Evolutionary conservation across 1,284 basidiomycete species (phyloP).

Genomic region (Schizophyllum commune): DNA sequence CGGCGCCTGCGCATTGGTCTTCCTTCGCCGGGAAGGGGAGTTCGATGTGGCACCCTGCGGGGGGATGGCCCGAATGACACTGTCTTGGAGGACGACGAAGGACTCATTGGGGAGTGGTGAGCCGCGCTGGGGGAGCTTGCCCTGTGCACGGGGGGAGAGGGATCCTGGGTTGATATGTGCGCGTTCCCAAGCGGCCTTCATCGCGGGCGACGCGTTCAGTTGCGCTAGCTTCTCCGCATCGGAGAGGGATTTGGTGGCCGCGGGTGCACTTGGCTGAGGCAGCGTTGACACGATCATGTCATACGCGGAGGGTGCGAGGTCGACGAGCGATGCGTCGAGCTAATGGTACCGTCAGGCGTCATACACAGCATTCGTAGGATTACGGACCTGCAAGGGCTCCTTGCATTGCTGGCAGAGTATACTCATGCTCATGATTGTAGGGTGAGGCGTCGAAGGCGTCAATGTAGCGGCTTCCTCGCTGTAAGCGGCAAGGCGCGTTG

Average conservation of each 20-base stretch:
- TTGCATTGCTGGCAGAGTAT: constrained; percentile 81
- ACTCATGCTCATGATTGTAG: constrained; percentile 32
- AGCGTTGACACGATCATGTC: constrained; percentile 76
- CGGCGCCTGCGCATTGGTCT: constrained; percentile 16
- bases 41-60: constrained; percentile 11
- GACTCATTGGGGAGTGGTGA: constrained; percentile 55
- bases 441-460: too few species aligned
- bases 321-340: constrained; percentile 79
- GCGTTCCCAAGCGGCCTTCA: constrained; percentile 55
- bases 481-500: too few species aligned
- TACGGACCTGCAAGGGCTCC: constrained; percentile 69
- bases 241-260: constrained; percentile 29
- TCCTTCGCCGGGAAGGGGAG: not conserved
- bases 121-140: constrained; percentile 32
- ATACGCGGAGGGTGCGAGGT: constrained; percentile 79
- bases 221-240: constrained; percentile 47
- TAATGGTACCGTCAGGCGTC: constrained; percentile 24
- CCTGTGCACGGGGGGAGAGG: constrained; percentile 19
- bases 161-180: constrained; percentile 25
- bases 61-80: constrained; percentile 57
- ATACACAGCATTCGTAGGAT: constrained; percentile 1
- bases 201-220: constrained; percentile 48
- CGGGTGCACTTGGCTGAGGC: constrained; percentile 42
- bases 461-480: too few species aligned
- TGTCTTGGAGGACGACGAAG: constrained; percentile 75